Base-by-base conservation (phyloP, 179 eudicot genomes). In the Pouteria campechiana region DNA sequence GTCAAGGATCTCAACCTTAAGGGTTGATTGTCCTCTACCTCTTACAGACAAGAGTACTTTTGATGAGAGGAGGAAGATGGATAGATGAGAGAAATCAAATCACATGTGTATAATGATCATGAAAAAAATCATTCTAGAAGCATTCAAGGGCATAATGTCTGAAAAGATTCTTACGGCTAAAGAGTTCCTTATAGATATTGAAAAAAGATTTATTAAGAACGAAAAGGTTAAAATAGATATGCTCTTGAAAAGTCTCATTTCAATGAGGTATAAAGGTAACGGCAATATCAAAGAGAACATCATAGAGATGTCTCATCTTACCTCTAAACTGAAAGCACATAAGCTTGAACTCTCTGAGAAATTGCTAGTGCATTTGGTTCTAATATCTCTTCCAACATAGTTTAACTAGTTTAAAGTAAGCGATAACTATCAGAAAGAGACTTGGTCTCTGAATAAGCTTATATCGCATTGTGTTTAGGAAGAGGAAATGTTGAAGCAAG, bases 371-470 rank as follows among this genome's bases (percentile, higher is more conserved):
- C 54, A 48, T 22, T 25, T 35, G 22, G 32, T 48, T 9, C 32
- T 48, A 0, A 47, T 47, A n/a, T 47, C 52, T 19, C 41, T 47
- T 47, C 41, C 10, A 32, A 31, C 52, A 47, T 41, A 47, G 24
- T 47, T 18, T 16, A 12, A n/a, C 12, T 41, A 30, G 7, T 47
- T 47, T 11, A 25, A n/a, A n/a, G 48, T 44, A 3, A 25, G 33
- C 13, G 25, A 44, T 7, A 44, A 44, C 5, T n/a, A 17, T 27
- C 12, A 47, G 11, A 28, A 47, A 19, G 18, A 34, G 12, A 47
- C 32, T n/a, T 32, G 28, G 41, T 32, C 41, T 19, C 36, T 47
- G n/a, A 6, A 47, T 32, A 41, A 47, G 52, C 46, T 61, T 44
- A 61, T 41, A 2, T 25, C 55, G 12, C 45, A 47, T 1, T 29